A percentile compares a stretch with the other conserved stretches of the same genome.
Evolutionary conservation across 306 rosid species (phyloP).

Genomic region (Cercis canadensis): DNA sequence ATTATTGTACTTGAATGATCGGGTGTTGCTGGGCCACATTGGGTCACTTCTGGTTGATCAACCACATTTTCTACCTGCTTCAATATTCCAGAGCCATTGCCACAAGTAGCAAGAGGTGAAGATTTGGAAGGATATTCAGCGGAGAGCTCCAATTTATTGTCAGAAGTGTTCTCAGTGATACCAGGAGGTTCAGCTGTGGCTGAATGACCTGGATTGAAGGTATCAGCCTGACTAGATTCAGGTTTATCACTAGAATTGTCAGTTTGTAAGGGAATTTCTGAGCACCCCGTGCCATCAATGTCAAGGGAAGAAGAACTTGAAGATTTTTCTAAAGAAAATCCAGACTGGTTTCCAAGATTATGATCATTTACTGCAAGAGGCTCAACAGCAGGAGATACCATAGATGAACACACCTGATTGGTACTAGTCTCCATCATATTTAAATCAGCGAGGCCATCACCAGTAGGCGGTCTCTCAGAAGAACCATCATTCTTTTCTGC

Average conservation of each 20-base stretch:
- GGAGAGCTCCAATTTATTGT: constrained; percentile 28
- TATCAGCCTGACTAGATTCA: constrained; percentile 29
- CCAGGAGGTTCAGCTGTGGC: constrained; percentile 28
- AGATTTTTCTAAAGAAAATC: constrained; percentile 42
- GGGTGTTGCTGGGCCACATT: constrained; percentile 28
- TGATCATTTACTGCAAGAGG: constrained; percentile 35
- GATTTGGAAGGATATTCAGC: constrained; percentile 30
- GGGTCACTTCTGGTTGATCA: constrained; percentile 36
- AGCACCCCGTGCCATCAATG: constrained; percentile 32
- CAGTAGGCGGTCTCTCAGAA: constrained; percentile 40
- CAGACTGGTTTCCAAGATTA: constrained; percentile 43
- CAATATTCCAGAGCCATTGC: constrained; percentile 19
- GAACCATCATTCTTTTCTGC: constrained; percentile 36
- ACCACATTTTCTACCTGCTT: constrained; percentile 31
- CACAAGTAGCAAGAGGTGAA: constrained; percentile 33
- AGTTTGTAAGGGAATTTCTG: constrained; percentile 31
- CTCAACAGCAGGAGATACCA: constrained; percentile 36
- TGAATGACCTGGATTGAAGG: constrained; percentile 20
- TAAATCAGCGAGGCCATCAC: constrained; percentile 35
- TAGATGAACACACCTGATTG: constrained; percentile 42
- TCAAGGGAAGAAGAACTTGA: constrained; percentile 43
- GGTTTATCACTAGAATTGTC: constrained; percentile 31
- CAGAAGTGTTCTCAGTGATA: constrained; percentile 18
- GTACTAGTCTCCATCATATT: constrained; percentile 28
- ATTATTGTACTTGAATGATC: constrained; percentile 18